Evolutionary conservation across 352 stramenopile genomes (phyloP).

Genomic region (Phytophthora constricta): DNA sequence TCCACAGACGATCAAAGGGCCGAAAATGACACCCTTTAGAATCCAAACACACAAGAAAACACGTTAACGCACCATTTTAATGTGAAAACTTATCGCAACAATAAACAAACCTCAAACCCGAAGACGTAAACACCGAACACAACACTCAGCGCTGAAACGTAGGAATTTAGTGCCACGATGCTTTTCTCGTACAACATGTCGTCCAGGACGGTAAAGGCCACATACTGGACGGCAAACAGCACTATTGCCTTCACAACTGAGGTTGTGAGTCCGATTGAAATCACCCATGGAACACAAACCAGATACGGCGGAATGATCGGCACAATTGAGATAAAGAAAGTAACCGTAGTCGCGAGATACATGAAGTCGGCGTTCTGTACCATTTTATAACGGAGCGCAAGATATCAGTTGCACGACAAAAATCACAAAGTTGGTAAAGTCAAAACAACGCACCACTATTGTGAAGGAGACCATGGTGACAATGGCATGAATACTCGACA

Average conservation of each 20-base stretch:
- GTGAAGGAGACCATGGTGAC: conserved; percentile 89
- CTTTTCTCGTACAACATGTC: conserved; percentile 92
- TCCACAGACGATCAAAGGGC: conserved; percentile 80
- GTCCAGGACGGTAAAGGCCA: conserved; percentile 85
- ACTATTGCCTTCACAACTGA: conserved; percentile 84
- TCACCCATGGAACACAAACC: conserved; percentile 85
- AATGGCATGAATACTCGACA: conserved; percentile 87
- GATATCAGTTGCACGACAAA: neutral
- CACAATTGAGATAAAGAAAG: conserved; percentile 91
- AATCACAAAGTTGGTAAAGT: conserved; percentile 1
- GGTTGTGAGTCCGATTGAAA: conserved; percentile 79
- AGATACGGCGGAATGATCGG: conserved; percentile 88
- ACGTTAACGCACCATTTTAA: neutral
- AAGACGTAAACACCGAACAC: conserved; percentile 90
- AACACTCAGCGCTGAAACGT: conserved; percentile 86
- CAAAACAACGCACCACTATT: conserved; percentile 65
- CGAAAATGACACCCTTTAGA: conserved; percentile 84
- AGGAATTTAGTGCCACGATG: conserved; percentile 85
- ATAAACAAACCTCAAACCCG: conserved; percentile 70
- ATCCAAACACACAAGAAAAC: neutral
- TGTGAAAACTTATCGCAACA: neutral
- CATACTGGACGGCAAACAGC: conserved; percentile 85
- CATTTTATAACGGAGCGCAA: neutral
- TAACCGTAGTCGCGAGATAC: conserved; percentile 85
- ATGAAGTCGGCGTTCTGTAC: conserved; percentile 85